phyloP scores from a whole-genome alignment of 208 protist species.

The Phytomonas serpens region DNA sequence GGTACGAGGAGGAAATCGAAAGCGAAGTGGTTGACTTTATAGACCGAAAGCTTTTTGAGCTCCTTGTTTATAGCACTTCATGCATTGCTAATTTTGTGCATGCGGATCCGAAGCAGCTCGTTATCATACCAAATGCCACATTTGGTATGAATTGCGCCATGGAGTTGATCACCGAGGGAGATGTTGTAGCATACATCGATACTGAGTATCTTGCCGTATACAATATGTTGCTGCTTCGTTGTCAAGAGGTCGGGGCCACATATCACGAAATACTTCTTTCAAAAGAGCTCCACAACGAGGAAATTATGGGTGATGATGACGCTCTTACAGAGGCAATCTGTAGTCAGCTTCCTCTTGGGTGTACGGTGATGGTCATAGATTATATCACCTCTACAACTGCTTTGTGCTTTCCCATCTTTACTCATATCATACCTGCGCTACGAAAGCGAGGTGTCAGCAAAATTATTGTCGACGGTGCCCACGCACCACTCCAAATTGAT shows the following conservation, averaged over 20 bases:
- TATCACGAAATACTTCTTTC: conserved; percentile 61
- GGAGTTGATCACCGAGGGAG: conserved; percentile 45
- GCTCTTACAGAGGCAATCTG: conserved; percentile 50
- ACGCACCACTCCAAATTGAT: conserved; percentile 69
- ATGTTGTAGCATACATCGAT: conserved; percentile 78
- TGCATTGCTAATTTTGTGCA: conserved; percentile 58
- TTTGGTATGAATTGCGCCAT: conserved; percentile 85
- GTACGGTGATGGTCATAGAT: conserved; percentile 76
- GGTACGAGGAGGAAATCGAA: conserved; percentile 69
- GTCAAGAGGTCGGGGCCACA: conserved; percentile 52
- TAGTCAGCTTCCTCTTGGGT: conserved; percentile 50
- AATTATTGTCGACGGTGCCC: conserved; percentile 89
- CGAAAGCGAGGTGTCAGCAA: conserved; percentile 47
- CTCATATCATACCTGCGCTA: conserved; percentile 72
- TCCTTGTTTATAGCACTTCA: conserved; percentile 76
- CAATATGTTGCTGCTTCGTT: conserved; percentile 86
- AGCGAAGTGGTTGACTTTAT: conserved; percentile 79
- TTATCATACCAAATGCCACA: conserved; percentile 86
- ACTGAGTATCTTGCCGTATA: conserved; percentile 85
- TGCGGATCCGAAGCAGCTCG: conserved; percentile 66
- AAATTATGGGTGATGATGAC: conserved; percentile 55
- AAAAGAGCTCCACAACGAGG: conserved; percentile 46
- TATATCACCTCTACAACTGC: conserved; percentile 86
- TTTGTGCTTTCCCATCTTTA: conserved; percentile 67
- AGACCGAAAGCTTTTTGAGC: conserved; percentile 79